A percentile compares a stretch with the other conserved stretches of the same genome.
These are phyloP conservation scores for Pezicula neosporulosa DNA, from an alignment of 2,329 filamentous ascomycete genomes.

Conservation along the genomic window DNA sequence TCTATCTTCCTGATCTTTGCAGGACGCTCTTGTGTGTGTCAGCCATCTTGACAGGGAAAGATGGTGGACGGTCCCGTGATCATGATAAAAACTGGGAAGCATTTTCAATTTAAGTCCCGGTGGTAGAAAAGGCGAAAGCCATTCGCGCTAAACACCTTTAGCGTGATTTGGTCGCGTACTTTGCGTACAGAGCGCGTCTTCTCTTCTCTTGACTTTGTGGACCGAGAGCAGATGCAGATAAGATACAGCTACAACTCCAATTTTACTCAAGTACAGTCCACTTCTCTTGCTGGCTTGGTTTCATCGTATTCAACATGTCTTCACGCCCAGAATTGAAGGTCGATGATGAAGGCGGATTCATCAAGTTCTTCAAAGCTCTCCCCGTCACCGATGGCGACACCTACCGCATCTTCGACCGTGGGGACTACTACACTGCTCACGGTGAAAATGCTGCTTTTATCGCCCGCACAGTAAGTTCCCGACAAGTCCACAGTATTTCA, in stretches of 20 bases:
- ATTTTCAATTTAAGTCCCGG: no score
- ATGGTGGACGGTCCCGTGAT: conserved; percentile 7
- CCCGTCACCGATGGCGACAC: conserved; percentile 68
- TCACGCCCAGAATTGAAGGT: conserved; percentile 75
- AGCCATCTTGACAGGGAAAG: conserved; percentile 15
- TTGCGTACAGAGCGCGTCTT: conserved; percentile 5
- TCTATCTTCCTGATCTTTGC: conserved; percentile 26
- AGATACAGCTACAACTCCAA: not conserved
- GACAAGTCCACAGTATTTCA: not conserved
- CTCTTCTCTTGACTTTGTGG: not conserved
- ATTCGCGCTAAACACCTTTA: not conserved
- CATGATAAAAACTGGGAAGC: no score
- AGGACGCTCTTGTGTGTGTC: conserved; percentile 24
- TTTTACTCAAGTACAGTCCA: not conserved
- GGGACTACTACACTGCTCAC: conserved; percentile 95
- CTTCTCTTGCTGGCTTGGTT: not conserved
- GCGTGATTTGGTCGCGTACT: not conserved
- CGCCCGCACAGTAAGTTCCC: conserved; percentile 60
- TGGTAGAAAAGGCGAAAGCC: not conserved
- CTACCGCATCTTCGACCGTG: conserved; percentile 87
- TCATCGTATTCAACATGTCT: conserved; percentile 49
- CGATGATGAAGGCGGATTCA: conserved; percentile 96
- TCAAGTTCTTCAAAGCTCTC: conserved; percentile 91
- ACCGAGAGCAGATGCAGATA: not conserved
- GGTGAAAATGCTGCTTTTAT: conserved; percentile 82